phyloP scores from a whole-genome alignment of 768 basidiomycete species.

The Auricularia sp. region DNA sequence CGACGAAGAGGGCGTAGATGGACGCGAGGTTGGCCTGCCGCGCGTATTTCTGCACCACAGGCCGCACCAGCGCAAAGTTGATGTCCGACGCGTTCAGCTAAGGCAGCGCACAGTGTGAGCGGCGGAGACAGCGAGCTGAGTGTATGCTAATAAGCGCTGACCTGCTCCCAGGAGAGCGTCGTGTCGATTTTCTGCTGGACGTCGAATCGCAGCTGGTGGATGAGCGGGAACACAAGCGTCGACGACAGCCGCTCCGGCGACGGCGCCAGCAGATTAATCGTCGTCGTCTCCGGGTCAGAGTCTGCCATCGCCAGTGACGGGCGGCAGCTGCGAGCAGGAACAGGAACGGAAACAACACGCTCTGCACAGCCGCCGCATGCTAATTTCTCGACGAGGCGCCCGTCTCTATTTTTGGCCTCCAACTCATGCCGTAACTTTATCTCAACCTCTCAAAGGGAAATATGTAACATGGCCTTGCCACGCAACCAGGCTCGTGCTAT shows the following conservation, averaged over 20 bases:
- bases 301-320: not conserved
- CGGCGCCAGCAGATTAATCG: not conserved
- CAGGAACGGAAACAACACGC: no score
- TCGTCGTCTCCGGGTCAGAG: not conserved
- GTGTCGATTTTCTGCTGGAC: slow-evolving; percentile 43
- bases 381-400: no score
- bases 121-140: slow-evolving; percentile 1
- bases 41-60: slow-evolving; percentile 70
- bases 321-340: no score
- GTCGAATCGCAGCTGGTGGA: slow-evolving; percentile 61
- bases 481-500: no score
- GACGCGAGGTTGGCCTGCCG: slow-evolving; percentile 63
- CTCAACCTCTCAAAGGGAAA: no score
- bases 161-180: slow-evolving; percentile 73
- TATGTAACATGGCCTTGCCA: no score
- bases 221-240: slow-evolving; percentile 63
- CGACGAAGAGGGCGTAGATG: slow-evolving; percentile 69
- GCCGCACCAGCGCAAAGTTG: slow-evolving; percentile 70
- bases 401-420: no score
- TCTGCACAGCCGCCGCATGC: no score
- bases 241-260: slow-evolving; percentile 2
- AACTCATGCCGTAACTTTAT: no score
- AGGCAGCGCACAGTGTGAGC: slow-evolving; percentile 6
- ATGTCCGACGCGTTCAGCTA: slow-evolving; percentile 73
- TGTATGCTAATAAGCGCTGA: slow-evolving; percentile 9